These are phyloP conservation scores for Themeda triandra DNA, from an alignment of 176 grass and related monocot species.

Conservation along the genomic window DNA sequence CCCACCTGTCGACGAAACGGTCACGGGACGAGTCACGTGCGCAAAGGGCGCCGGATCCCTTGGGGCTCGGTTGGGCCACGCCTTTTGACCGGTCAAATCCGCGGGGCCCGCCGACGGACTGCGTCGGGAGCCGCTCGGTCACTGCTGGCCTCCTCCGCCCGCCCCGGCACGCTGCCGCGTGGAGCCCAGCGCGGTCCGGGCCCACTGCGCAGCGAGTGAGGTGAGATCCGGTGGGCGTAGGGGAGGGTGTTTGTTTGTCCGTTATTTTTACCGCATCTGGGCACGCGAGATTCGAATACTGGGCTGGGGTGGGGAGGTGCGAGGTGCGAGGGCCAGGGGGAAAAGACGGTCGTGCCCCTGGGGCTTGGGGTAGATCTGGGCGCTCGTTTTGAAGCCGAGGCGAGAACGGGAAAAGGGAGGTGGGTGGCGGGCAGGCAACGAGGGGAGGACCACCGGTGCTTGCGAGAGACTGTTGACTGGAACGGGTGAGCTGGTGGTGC, in stretches of 20 bases:
- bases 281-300: conserved; percentile 40
- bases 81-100: conserved; percentile 63
- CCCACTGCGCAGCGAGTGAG: not conserved
- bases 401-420: too few species aligned
- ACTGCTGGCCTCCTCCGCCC: not conserved
- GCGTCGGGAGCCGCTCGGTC: not conserved
- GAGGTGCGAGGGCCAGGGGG: too few species aligned
- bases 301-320: too few species aligned
- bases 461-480: not conserved
- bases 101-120: conserved; percentile 25
- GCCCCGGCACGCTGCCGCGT: not conserved
- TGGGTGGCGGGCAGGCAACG: too few species aligned
- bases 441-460: not conserved
- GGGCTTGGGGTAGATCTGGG: conserved; percentile 24
- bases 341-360: conserved; percentile 29
- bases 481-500: not conserved
- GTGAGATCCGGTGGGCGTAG: not conserved
- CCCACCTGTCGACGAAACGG: rapidly evolving
- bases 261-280: conserved; percentile 33
- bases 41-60: conserved; percentile 18
- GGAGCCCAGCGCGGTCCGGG: rapidly evolving
- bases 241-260: not conserved
- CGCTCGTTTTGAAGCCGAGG: conserved; percentile 14
- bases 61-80: conserved; percentile 28
- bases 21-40: rapidly evolving